Evolutionary conservation across 2,329 filamentous ascomycete genomes (phyloP).

Genomic region (Periglandula ipomoeae): DNA sequence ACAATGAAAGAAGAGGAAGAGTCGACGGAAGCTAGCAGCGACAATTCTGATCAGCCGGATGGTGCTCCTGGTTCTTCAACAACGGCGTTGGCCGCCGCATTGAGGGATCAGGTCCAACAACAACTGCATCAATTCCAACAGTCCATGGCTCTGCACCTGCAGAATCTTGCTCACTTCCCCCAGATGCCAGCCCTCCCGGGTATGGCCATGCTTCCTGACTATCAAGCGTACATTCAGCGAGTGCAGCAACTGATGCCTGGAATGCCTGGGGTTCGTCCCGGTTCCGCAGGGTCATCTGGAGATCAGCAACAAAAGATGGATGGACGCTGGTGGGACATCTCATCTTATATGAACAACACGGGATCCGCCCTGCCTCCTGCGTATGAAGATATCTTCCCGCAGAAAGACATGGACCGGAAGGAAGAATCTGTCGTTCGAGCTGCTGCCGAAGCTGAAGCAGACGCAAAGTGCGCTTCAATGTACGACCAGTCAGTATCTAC

Average conservation of each 20-base stretch:
- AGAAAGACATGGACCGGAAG: conserved; percentile 43
- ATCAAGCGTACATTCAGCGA: conserved; percentile 58
- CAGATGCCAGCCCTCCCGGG: conserved; percentile 47
- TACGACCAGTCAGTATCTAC: conserved; percentile 34
- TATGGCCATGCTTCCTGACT: conserved; percentile 58
- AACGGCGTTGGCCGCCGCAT: conserved; percentile 55
- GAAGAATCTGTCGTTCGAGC: conserved; percentile 48
- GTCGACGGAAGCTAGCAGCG: conserved; percentile 25
- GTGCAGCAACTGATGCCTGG: conserved; percentile 67
- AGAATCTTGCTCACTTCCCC: conserved; percentile 42
- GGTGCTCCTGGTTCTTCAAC: conserved; percentile 42
- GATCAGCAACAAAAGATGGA: conserved; percentile 35
- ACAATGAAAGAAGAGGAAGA: conserved; percentile 21
- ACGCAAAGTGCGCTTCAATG: conserved; percentile 44
- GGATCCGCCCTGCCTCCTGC: conserved; percentile 53
- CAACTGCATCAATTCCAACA: conserved; percentile 73
- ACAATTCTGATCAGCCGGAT: conserved; percentile 25
- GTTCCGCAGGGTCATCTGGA: conserved; percentile 38
- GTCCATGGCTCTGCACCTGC: conserved; percentile 55
- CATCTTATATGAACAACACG: conserved; percentile 41
- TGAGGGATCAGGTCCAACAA: conserved; percentile 63
- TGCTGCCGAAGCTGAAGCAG: conserved; percentile 48
- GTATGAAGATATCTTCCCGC: conserved; percentile 71
- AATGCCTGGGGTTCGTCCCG: conserved; percentile 42
- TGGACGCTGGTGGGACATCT: conserved; percentile 59